Evolutionary conservation across 306 rosid genomes (phyloP).

Genomic region (Vachellia pachyceras): DNA sequence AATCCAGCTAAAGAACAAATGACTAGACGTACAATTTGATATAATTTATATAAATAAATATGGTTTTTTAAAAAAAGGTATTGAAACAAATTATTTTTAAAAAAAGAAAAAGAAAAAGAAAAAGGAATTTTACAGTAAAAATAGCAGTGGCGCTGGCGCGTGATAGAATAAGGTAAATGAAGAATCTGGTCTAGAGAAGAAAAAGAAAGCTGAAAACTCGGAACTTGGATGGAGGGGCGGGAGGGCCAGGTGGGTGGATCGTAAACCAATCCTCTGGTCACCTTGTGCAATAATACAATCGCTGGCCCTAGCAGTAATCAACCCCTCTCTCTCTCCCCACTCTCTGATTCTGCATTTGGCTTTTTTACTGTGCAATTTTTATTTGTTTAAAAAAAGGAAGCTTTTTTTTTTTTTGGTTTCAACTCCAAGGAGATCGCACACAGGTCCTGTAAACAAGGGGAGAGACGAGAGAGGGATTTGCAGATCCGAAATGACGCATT

Average conservation of each 20-base stretch:
- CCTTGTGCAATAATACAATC: conserved; percentile 11
- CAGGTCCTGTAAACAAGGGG: conserved; percentile 6
- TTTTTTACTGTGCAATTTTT: neutral
- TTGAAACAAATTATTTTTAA: no score
- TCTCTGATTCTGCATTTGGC: conserved; percentile 8
- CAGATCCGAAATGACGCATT: conserved; percentile 49
- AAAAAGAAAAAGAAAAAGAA: neutral
- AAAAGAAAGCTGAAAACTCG: conserved; percentile 6
- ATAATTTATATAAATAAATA: no score
- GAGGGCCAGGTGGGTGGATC: conserved; percentile 49
- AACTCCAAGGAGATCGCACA: neutral
- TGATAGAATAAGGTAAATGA: no score
- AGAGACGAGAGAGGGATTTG: neutral
- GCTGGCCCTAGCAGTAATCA: conserved; percentile 47
- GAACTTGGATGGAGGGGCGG: conserved; percentile 52
- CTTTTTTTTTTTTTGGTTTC: neutral
- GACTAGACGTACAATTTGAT: no score
- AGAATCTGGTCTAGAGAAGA: no score
- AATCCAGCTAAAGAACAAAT: no score
- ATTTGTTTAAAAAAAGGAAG: neutral
- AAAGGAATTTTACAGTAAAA: neutral
- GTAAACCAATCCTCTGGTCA: conserved; percentile 43
- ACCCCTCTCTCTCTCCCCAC: neutral
- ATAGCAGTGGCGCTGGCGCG: neutral
- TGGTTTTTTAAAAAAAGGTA: no score